These are phyloP conservation scores for Agastache rugosa DNA, from an alignment of 257 asterid genomes.

Conservation along the genomic window DNA sequence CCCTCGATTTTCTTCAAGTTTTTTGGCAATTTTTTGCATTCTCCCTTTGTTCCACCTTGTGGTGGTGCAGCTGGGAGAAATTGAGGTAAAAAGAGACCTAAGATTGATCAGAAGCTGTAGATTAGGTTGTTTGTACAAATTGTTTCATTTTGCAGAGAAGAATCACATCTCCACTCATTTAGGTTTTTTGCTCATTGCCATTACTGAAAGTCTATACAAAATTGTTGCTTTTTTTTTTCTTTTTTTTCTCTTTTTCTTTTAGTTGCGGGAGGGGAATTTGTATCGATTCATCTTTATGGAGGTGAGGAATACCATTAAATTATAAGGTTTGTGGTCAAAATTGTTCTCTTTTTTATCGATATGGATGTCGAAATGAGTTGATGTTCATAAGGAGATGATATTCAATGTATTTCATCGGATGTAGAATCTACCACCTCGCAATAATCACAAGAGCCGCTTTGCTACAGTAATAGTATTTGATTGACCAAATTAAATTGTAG, in stretches of 20 bases:
- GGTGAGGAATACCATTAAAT: neutral
- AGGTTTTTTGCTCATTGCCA: neutral
- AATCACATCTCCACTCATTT: neutral
- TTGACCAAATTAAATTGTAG: neutral
- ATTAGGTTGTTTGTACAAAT: slow-evolving; percentile 11
- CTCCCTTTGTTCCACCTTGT: neutral
- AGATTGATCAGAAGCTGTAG: slow-evolving; percentile 14
- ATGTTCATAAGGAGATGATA: too few species aligned
- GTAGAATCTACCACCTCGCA: neutral
- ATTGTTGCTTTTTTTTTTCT: neutral
- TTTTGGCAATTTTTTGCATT: neutral
- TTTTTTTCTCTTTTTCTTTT: neutral
- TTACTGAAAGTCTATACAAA: neutral
- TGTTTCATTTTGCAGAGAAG: slow-evolving; percentile 16
- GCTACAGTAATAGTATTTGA: neutral
- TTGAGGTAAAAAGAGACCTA: neutral
- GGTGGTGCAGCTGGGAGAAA: neutral
- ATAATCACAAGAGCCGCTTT: neutral
- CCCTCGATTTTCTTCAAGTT: neutral
- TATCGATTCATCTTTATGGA: too few species aligned
- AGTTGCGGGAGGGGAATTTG: neutral
- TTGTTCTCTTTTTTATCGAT: too few species aligned
- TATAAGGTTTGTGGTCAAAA: too few species aligned
- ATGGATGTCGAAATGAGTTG: too few species aligned
- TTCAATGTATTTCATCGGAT: too few species aligned